Conservation (phyloP, 116 monocot genomes). For the Iris pallida region DNA sequence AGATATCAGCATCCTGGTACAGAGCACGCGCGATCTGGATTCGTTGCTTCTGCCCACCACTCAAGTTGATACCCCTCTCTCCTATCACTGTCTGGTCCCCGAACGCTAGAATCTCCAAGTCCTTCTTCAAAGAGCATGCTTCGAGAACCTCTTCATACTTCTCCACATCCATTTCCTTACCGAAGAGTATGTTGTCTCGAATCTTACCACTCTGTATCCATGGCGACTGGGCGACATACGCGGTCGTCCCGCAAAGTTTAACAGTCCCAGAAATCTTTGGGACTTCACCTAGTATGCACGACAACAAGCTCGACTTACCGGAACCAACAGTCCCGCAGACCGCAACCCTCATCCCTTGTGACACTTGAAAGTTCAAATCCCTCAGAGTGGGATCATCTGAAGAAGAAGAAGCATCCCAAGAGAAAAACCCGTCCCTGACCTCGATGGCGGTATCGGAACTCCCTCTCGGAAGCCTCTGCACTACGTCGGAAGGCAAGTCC, state of each 20-base stretch:
- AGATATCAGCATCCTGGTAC: constrained; percentile 61
- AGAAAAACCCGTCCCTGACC: constrained; percentile 36
- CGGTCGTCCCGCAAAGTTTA: constrained; percentile 33
- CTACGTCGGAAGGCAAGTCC: constrained; percentile 24
- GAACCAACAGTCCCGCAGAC: constrained; percentile 67
- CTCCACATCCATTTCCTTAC: constrained; percentile 38
- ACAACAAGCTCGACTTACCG: constrained; percentile 60
- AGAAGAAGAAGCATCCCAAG: constrained; percentile 43
- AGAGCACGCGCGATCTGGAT: constrained; percentile 65
- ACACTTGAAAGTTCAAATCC: constrained; percentile 30
- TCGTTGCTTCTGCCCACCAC: constrained; percentile 80
- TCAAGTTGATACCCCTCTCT: constrained; percentile 75
- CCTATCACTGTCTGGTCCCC: constrained; percentile 73
- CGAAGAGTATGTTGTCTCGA: constrained; percentile 60
- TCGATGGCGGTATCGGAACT: constrained; percentile 28
- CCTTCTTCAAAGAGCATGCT: constrained; percentile 62
- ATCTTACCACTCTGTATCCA: constrained; percentile 75
- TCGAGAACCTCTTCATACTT: constrained; percentile 44
- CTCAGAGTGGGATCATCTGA: constrained; percentile 32
- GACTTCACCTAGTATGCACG: constrained; percentile 55
- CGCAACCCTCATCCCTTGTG: constrained; percentile 45
- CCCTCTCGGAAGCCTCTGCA: constrained; percentile 23
- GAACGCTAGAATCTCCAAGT: constrained; percentile 51
- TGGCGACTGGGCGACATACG: constrained; percentile 62
- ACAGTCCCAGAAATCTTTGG: constrained; percentile 51